phyloP scores from a whole-genome alignment of 495 filamentous ascomycete genomes.

The Aspergillus incahuasiensis region DNA sequence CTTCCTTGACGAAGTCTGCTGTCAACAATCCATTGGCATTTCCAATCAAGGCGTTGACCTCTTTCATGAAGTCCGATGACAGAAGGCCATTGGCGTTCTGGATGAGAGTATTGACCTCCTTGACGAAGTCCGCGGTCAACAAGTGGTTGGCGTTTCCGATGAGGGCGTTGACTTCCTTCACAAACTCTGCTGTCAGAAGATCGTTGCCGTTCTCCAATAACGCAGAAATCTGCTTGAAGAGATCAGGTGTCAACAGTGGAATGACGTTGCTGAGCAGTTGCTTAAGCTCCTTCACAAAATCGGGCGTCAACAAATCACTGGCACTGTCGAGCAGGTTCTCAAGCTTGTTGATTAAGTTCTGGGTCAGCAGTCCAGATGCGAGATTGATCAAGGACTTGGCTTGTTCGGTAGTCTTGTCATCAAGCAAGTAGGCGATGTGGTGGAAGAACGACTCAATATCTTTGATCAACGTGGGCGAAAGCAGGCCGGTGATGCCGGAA shows the following conservation, averaged over 20 bases:
- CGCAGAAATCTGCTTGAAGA: constrained; percentile 23
- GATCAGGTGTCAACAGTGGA: constrained; percentile 17
- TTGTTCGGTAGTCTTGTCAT: constrained; percentile 36
- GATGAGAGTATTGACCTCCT: constrained; percentile 33
- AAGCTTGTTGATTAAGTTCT: constrained; percentile 24
- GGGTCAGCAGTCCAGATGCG: constrained; percentile 26
- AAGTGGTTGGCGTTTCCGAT: constrained; percentile 30
- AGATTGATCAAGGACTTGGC: constrained; percentile 30
- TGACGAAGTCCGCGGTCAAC: constrained; percentile 30
- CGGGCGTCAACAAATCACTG: constrained; percentile 34
- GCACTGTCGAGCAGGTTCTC: constrained; percentile 32
- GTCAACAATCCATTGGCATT: constrained; percentile 8
- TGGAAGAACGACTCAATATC: constrained; percentile 44
- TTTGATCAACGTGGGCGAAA: constrained; percentile 34
- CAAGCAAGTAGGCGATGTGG: constrained; percentile 41
- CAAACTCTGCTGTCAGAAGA: constrained; percentile 22
- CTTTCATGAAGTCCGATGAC: constrained; percentile 29
- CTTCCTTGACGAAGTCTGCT: constrained; percentile 27
- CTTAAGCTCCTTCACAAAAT: constrained; percentile 40
- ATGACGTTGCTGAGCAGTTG: constrained; percentile 26
- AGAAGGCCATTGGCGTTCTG: constrained; percentile 34
- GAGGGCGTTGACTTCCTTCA: constrained; percentile 28
- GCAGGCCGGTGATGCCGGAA: constrained; percentile 35
- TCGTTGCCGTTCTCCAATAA: constrained; percentile 27
- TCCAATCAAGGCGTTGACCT: constrained; percentile 26